Evolutionary conservation across 768 basidiomycete species (phyloP), one percentile per base, ranked within the genome.

Genomic region (Collybia sp.): DNA sequence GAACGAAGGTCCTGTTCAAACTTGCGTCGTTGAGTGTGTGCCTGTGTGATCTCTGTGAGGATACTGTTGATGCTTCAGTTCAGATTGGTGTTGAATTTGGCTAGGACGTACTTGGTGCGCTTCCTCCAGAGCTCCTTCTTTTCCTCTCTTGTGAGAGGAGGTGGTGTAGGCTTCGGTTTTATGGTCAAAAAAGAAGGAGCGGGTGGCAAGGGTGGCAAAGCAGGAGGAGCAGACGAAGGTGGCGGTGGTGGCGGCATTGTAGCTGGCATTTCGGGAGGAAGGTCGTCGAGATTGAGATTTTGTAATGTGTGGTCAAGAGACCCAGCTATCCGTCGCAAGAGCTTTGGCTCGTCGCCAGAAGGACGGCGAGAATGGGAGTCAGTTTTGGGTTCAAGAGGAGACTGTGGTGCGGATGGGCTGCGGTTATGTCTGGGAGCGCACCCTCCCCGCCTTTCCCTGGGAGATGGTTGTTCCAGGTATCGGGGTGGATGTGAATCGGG

Each of bases 91-190:
- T 18, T 30, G 37, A 11, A 10, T 40, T 18, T 10, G 30, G 12
- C 19, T 19, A n/a, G 35, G 8, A 3, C 9, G 40, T 45, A 57
- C 63, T 50, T 58, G 20, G 63, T 57, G 43, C 55, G 57, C 13
- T 59, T 57, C 16, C 44, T 45, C 63, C 63, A 64, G 37, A 51
- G 13, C 12, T 35, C 30, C 2, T 51, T 42, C 10, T 54, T 56
- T 30, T 58, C 47, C 2, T 58, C 59, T 0, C 43, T 30, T 11
- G 53, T 46, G 37, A 47, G 45, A 12, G 52, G 52, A 10, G 47
- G 40, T 8, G 42, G 43, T 8, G 44, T 31, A 18, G 44, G 33
- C 43, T 35, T 6, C 4, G 48, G 36, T 30, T 50, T 51, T 9
- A 17, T 44, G 40, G 40, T 31, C 42, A 54, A 39, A 34, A 52